Base-by-base conservation (phyloP, 192 early-diverging fungal species). In the Coemansia sp. region DNA sequence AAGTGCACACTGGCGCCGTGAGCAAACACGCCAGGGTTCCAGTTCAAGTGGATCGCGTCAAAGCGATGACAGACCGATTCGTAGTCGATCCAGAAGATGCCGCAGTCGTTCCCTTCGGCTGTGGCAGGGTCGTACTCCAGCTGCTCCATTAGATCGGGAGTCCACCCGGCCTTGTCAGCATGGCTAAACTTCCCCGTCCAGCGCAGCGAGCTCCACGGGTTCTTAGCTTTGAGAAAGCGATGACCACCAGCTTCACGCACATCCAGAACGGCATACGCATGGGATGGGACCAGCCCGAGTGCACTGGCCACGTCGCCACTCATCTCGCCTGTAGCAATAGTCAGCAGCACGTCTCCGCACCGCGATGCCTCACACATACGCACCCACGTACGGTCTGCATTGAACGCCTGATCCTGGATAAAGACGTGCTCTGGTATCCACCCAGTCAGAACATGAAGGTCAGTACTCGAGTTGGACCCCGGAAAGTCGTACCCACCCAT, bases 401-500 rank as follows among this genome's bases (percentile, higher is more conserved):
- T 75, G 72, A 95, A 93, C 15, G 69, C 68, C 64, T 68, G 69
- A 65, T 79, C 93, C 34, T 91, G 83, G 53, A 95, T 87, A 82
- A 95, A 95, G 11, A 97, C 82, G 48, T 94, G 88, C 68, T 97
- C 95, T 3, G 95, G 95, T 34, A 96, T 91, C 95, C 95, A 97
- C 2, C 93, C 95, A 3, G 95, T 95, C 69, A 97, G 76, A 9
- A 92, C 87, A 55, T 95, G 87, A 27, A 97, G 76, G 75, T 97
- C 95, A 41, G 94, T 94, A 41, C 95, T 93, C 11, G 95, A 93
- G 76, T 95, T 96, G 51, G 94, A 95, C 53, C 94, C 95, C 1
- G 93, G 94, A 75, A 96, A 98, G 70, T 93, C 91, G 72, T 96
- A 98, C 19, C 95, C 95, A 51, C 95, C 95, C 91, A 94, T 94